These are phyloP conservation scores for Chaetomium sp. DNA, from an alignment of 2,329 filamentous ascomycete genomes.

Conservation along the genomic window DNA sequence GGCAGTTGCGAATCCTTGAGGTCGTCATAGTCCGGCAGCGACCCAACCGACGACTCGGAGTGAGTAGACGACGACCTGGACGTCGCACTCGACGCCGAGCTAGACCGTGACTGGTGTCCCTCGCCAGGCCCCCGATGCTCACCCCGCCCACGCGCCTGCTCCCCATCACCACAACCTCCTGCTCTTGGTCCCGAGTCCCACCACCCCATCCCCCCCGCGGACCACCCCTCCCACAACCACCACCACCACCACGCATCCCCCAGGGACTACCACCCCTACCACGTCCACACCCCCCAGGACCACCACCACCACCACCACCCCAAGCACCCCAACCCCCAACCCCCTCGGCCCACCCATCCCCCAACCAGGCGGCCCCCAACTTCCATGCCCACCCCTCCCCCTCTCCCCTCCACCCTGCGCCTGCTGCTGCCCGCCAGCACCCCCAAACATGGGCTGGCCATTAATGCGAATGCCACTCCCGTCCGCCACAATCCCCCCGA, in stretches of 20 bases:
- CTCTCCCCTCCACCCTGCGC: neutral
- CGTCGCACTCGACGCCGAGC: constrained; percentile 43
- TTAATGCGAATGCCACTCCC: constrained; percentile 37
- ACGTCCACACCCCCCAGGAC: constrained; percentile 6
- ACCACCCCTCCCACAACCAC: constrained; percentile 13
- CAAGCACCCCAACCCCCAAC: neutral
- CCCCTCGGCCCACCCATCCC: constrained; percentile 12
- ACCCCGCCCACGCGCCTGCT: constrained; percentile 20
- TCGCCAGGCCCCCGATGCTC: constrained; percentile 16
- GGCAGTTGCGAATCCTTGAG: constrained; percentile 53
- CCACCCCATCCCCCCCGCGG: constrained; percentile 19
- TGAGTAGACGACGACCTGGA: constrained; percentile 40
- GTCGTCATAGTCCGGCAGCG: constrained; percentile 57
- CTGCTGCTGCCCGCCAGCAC: neutral
- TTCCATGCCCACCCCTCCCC: neutral
- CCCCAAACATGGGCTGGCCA: constrained; percentile 34
- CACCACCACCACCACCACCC: constrained; percentile 11
- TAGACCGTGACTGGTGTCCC: constrained; percentile 34
- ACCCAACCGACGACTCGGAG: constrained; percentile 51
- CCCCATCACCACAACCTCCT: neutral
- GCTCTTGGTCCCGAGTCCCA: neutral
- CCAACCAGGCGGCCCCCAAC: constrained; percentile 1
- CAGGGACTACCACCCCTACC: constrained; percentile 12
- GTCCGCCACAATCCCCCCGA: constrained; percentile 50
- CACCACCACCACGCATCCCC: constrained; percentile 1